phyloP scores from a whole-genome alignment of 768 basidiomycete genomes.

The Pleurotus salmoneostramineus region DNA sequence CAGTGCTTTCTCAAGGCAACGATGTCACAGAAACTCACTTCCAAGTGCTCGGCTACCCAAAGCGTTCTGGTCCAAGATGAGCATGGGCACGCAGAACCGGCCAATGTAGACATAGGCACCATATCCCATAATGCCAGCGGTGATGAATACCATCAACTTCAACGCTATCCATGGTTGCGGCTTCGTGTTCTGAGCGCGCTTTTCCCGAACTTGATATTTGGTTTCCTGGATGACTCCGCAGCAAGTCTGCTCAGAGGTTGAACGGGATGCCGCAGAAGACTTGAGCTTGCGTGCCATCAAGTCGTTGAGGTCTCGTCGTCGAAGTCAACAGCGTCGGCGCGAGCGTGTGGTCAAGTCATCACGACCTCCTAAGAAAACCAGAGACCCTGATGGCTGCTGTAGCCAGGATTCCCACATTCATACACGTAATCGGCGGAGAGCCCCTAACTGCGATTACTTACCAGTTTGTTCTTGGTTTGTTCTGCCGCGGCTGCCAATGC shows the following conservation, averaged over 20 bases:
- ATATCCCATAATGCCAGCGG: constrained; percentile 61
- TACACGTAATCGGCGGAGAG: neutral
- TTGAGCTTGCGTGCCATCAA: no score
- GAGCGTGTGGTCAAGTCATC: neutral
- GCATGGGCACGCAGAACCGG: constrained; percentile 66
- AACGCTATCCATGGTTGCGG: constrained; percentile 73
- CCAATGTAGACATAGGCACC: constrained; percentile 76
- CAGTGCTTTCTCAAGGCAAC: neutral
- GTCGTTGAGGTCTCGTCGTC: no score
- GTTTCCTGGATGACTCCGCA: constrained; percentile 57
- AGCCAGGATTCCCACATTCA: neutral
- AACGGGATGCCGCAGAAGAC: neutral
- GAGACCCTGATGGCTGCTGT: neutral
- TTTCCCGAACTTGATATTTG: constrained; percentile 31
- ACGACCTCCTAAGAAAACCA: neutral
- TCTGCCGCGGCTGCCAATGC: no score
- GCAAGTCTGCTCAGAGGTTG: constrained; percentile 17
- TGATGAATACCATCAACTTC: constrained; percentile 64
- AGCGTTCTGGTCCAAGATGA: constrained; percentile 39
- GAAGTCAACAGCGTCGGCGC: no score
- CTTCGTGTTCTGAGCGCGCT: constrained; percentile 35
- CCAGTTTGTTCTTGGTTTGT: no score
- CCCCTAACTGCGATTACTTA: no score
- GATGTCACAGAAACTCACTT: constrained; percentile 46
- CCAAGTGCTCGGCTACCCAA: constrained; percentile 51